Evolutionary conservation across 169 alveolate species (phyloP).

Genomic region (Plasmodium billcollinsi): DNA sequence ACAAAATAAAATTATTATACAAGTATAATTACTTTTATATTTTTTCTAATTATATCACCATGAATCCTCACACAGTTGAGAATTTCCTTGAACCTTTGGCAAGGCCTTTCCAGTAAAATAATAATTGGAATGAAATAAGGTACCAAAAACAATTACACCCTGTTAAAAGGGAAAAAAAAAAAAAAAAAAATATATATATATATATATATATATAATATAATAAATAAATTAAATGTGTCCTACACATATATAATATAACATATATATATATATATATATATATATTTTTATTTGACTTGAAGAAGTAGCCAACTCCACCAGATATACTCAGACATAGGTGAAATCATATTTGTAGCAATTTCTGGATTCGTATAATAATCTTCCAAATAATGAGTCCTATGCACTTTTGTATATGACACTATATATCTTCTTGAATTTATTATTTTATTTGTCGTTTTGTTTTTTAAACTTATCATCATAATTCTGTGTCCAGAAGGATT

Average conservation of each 20-base stretch:
- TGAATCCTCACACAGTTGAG: conserved; percentile 89
- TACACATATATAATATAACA: too few species aligned
- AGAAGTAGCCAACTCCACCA: conserved; percentile 82
- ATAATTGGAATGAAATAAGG: conserved; percentile 86
- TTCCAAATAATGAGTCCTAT: conserved; percentile 78
- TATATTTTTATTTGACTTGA: conserved; percentile 17
- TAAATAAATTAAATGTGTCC: too few species aligned
- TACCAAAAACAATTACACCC: conserved; percentile 86
- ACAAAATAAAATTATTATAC: too few species aligned
- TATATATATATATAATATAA: neutral
- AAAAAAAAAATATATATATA: conserved; percentile 3
- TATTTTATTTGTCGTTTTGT: conserved; percentile 13
- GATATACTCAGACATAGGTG: conserved; percentile 82
- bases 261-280: too few species aligned
- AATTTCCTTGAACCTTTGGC: conserved; percentile 87
- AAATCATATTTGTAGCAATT: conserved; percentile 81
- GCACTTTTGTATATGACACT: conserved; percentile 31
- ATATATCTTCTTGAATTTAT: conserved; percentile 14
- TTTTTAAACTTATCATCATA: conserved; percentile 4
- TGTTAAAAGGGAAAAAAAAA: conserved; percentile 21
- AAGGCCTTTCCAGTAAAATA: conserved; percentile 88
- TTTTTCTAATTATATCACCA: conserved; percentile 27
- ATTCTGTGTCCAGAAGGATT: neutral
- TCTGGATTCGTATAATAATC: conserved; percentile 80
- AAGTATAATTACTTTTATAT: too few species aligned